A percentile compares a stretch with the other conserved stretches of the same genome.
These are phyloP conservation scores for Nothopassalora personata DNA, from an alignment of 2,329 filamentous ascomycete species.

Conservation along the genomic window DNA sequence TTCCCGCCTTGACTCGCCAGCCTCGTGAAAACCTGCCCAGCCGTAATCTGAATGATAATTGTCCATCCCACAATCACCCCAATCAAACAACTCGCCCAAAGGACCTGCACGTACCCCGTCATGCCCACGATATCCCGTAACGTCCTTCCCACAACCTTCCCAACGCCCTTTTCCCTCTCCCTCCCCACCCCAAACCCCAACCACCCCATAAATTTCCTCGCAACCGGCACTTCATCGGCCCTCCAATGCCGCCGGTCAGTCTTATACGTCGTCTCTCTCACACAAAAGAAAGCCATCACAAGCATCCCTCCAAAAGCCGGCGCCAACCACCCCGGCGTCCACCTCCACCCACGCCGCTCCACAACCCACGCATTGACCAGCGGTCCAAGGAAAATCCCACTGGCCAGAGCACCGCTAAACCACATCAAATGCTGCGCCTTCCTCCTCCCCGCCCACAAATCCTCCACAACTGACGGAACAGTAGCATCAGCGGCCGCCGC, in stretches of 20 bases:
- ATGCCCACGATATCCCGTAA: constrained; percentile 23
- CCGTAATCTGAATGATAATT: constrained; percentile 26
- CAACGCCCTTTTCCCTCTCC: background rate
- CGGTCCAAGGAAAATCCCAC: constrained; percentile 36
- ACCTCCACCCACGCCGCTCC: constrained; percentile 26
- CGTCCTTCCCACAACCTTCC: constrained; percentile 11
- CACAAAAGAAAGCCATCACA: constrained; percentile 21
- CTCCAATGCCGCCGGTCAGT: background rate
- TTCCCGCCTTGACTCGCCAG: constrained; percentile 4
- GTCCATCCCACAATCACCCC: constrained; percentile 28
- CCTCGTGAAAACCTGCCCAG: constrained; percentile 16
- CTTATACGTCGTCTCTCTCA: constrained; percentile 27
- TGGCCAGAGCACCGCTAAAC: constrained; percentile 35
- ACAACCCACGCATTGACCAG: constrained; percentile 31
- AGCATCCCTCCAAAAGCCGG: constrained; percentile 25
- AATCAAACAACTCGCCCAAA: constrained; percentile 20
- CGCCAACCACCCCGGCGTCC: constrained; percentile 26
- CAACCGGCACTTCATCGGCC: background rate
- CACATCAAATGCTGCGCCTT: constrained; percentile 37
- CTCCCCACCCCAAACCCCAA: background rate
- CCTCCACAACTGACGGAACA: constrained; percentile 34
- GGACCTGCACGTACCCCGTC: constrained; percentile 22
- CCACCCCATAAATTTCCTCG: background rate
- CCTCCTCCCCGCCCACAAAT: constrained; percentile 34
- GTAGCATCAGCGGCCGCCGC: constrained; percentile 34